These are phyloP conservation scores for Xerocomus minutiporus DNA, from an alignment of 1,284 basidiomycete species.

Conservation along the genomic window DNA sequence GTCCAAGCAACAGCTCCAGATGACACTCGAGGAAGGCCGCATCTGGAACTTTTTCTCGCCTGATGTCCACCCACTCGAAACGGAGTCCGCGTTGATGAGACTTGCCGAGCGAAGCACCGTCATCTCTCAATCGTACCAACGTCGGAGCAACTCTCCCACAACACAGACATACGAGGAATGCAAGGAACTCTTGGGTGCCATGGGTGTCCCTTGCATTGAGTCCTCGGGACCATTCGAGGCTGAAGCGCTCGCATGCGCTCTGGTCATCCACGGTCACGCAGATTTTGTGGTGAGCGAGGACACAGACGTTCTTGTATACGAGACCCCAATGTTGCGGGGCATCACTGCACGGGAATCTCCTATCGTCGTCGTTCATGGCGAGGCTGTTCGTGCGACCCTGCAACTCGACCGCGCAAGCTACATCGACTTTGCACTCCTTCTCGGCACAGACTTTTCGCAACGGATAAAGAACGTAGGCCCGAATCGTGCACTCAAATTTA, in stretches of 20 bases:
- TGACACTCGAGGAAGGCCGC: slow-evolving; percentile 57
- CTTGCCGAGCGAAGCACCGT: slow-evolving; percentile 49
- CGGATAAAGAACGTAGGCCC: slow-evolving; percentile 80
- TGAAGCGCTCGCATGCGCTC: slow-evolving; percentile 74
- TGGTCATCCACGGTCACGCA: slow-evolving; percentile 68
- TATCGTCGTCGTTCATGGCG: slow-evolving; percentile 60
- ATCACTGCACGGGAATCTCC: slow-evolving; percentile 56
- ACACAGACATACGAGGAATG: slow-evolving; percentile 58
- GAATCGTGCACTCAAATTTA: slow-evolving; percentile 64
- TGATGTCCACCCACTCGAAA: slow-evolving; percentile 12
- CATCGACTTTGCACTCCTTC: slow-evolving; percentile 78
- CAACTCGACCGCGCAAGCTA: slow-evolving; percentile 53
- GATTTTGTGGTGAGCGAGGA: slow-evolving; percentile 89
- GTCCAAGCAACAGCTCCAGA: slow-evolving; percentile 61
- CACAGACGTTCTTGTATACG: slow-evolving; percentile 76
- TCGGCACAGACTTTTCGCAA: slow-evolving; percentile 86
- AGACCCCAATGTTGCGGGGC: slow-evolving; percentile 74
- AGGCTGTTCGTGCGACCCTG: slow-evolving; percentile 56
- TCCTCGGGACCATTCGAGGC: slow-evolving; percentile 69
- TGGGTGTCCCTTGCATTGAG: slow-evolving; percentile 76
- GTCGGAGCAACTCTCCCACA: slow-evolving; percentile 57
- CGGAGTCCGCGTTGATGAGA: slow-evolving; percentile 30
- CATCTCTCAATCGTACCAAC: slow-evolving; percentile 59
- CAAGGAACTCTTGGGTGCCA: slow-evolving; percentile 58
- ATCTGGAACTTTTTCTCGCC: slow-evolving; percentile 53